Base-by-base conservation (phyloP, 2,329 filamentous ascomycete genomes). In the Mycosphaerella sp. region DNA sequence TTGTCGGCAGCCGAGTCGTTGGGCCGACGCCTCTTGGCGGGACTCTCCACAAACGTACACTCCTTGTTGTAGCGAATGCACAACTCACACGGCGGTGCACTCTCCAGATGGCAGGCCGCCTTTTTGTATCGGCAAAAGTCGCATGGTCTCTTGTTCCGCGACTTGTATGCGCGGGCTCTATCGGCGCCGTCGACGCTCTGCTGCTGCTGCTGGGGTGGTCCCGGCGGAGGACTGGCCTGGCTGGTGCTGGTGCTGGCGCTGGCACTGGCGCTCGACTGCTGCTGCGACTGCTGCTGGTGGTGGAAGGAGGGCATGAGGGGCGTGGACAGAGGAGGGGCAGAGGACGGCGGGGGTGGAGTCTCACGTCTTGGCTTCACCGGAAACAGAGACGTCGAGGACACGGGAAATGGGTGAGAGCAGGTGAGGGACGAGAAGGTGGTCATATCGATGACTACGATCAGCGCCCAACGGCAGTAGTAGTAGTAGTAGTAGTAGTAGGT, bases 91-190 rank as follows among this genome's bases (percentile, higher is more conserved):
- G 74, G 74, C 12, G 73, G 74, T 11, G 65, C 58, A 7, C 57
- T 62, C 23, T 75, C 72, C 42, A 76, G 71, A 53, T 74, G 72
- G 58, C 73, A 76, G 8, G 73, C 73, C 1, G 73, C 72, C 59
- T 76, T 74, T 53, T 74, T 70, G 14, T 71, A 72, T 9, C 73
- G 68, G 57, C 73, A 76, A 59, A 75, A 75, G 59, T 76, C 74
- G 62, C 74, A 77, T 4, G 74, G 74, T 39, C 74, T 65, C 59
- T 69, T 69, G 55, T 68, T 69, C 17, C 68, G 63, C 48, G 66
- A 68, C 61, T 70, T 70, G 64, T 70, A 70, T 36, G 65, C 66
- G 55, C 67, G 56, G 39, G 67, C 65, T 52, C 67, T 62, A 48
- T 68, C 67, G 44, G 59, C 60, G 11, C 39, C 50, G 36, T 53